A percentile compares a stretch with the other conserved stretches of the same genome.
Evolutionary conservation across 176 grass and related monocot genomes (phyloP).

Genomic region (Rhynchospora tenuis): DNA sequence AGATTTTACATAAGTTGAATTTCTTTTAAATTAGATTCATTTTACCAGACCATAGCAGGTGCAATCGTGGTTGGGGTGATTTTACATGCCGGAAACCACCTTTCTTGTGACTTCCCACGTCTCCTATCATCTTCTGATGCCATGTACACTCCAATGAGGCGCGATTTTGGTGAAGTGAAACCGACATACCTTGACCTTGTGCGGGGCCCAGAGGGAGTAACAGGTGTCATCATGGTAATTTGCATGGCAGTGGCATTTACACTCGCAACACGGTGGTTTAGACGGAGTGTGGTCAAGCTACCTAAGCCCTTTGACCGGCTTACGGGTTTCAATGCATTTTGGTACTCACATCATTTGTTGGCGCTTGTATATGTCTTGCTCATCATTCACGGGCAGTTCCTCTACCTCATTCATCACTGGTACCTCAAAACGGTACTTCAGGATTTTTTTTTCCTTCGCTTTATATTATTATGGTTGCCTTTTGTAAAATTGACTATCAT

Average conservation of each 20-base stretch:
- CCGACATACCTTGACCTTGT: slow-evolving; percentile 64
- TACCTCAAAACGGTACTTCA: slow-evolving; percentile 69
- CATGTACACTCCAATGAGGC: slow-evolving; percentile 40
- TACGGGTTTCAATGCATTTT: slow-evolving; percentile 96
- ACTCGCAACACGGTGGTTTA: slow-evolving; percentile 92
- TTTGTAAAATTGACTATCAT: background rate
- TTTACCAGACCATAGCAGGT: slow-evolving; percentile 79
- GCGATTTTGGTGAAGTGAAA: slow-evolving; percentile 47
- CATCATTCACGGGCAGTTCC: slow-evolving; percentile 62
- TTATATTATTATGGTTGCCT: background rate
- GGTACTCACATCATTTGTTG: slow-evolving; percentile 97
- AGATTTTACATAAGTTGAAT: background rate
- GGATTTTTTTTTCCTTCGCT: slow-evolving; percentile 18
- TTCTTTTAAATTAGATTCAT: slow-evolving; percentile 20
- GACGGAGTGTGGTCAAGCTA: slow-evolving; percentile 73
- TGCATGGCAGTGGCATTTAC: slow-evolving; percentile 81
- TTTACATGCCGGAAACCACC: slow-evolving; percentile 68
- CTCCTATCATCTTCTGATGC: slow-evolving; percentile 47
- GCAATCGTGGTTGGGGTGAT: slow-evolving; percentile 84
- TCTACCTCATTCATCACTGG: slow-evolving; percentile 75
- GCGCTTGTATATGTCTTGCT: slow-evolving; percentile 77
- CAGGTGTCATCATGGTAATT: slow-evolving; percentile 85
- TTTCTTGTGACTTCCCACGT: slow-evolving; percentile 83
- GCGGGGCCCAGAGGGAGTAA: slow-evolving; percentile 59
- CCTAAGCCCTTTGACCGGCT: slow-evolving; percentile 87